Evolutionary conservation across 176 grass and related monocot genomes (phyloP), one percentile per base, ranked within the genome.

Genomic region (Urochloa ruziziensis): DNA sequence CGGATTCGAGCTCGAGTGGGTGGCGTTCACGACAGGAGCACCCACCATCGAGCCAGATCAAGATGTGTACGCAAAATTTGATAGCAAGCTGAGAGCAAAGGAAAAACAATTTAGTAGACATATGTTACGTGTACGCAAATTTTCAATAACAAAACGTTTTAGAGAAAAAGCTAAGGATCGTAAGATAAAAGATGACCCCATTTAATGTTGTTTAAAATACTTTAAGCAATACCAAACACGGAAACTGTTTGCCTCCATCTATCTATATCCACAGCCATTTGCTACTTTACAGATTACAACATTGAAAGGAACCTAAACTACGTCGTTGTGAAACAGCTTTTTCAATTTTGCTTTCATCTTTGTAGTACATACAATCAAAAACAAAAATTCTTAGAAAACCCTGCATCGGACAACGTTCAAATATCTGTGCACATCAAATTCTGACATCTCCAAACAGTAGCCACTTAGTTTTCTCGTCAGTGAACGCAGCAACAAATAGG

Each of bases 91-190:
- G n/a, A n/a, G n/a, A n/a, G n/a, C 2, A 58, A 24, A 57, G 0
- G n/a, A 3, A 25, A 52, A 24, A 10, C 0, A 24, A 57, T 10
- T 24, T 24, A 23, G 2, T 10, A 3, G 10, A 58, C n/a, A n/a
- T n/a, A n/a, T n/a, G n/a, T n/a, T n/a, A n/a, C n/a, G 23, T 1
- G 2, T 23, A 57, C 23, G 21, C 0, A 0, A 15, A 15, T 12
- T 12, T 27, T 29, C 12, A 1, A 11, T 57, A 24, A 9, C 58
- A 61, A 28, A 1, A 14, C 12, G 25, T 1, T 12, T 61, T 11
- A 61, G 3, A 29, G 11, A 61, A 29, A 29, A 61, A 28, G 12
- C 25, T 7, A 15, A 5, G 4, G 2, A 29, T 29, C 11, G 25
- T 61, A 61, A 61, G 57, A 12, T 28, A 60, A 60, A 0, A 60